Conservation (phyloP, 2,329 filamentous ascomycete species). For the Metarhizium sp. region DNA sequence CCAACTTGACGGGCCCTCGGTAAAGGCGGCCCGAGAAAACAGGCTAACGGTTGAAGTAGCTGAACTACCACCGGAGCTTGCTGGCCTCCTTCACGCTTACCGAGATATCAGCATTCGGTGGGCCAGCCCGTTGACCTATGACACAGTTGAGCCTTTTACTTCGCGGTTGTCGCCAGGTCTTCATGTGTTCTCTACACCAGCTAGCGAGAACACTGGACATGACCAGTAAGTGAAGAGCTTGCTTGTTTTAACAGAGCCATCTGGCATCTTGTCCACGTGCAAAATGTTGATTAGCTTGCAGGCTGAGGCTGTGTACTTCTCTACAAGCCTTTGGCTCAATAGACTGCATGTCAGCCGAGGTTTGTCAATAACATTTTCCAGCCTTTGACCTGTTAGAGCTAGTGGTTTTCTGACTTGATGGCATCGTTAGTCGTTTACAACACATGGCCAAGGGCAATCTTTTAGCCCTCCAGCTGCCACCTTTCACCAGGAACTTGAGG, state of each 20-base stretch:
- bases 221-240: constrained; percentile 7
- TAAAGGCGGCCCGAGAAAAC: constrained; percentile 68
- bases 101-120: constrained; percentile 74
- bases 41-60: constrained; percentile 62
- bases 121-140: constrained; percentile 50
- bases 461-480: not conserved
- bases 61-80: constrained; percentile 64
- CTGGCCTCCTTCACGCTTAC: constrained; percentile 49
- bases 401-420: constrained; percentile 5
- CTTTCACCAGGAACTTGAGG: constrained; percentile 58
- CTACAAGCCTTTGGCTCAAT: constrained; percentile 50
- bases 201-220: constrained; percentile 12
- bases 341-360: constrained; percentile 37
- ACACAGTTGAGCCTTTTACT: constrained; percentile 57
- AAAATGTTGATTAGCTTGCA: constrained; percentile 13
- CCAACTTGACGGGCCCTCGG: constrained; percentile 43
- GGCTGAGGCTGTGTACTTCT: constrained; percentile 44
- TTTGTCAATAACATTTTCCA: constrained; percentile 6
- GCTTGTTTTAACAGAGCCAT: not conserved
- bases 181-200: constrained; percentile 67
- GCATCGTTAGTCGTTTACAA: constrained; percentile 48
- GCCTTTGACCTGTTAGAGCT: not conserved
- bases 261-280: not conserved
- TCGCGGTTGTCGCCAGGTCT: constrained; percentile 72
- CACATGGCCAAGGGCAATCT: constrained; percentile 28